Evolutionary conservation across 768 basidiomycete species (phyloP).

Genomic region (Phylloporus arenicola): DNA sequence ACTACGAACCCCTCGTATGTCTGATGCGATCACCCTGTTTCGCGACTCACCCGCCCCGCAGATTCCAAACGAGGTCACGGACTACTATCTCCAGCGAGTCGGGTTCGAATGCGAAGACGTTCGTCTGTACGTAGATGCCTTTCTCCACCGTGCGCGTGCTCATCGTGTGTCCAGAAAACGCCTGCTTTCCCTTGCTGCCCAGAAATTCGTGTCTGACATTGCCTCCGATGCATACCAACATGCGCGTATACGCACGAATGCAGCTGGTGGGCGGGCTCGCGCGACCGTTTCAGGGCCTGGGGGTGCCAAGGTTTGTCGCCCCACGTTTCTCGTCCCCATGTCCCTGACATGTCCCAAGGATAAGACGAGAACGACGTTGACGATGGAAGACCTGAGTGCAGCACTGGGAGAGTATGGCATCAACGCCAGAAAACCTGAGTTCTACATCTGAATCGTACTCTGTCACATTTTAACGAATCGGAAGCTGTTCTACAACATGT

Average conservation of each 20-base stretch:
- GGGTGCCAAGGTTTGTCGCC: constrained; percentile 52
- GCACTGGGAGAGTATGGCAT: constrained; percentile 96
- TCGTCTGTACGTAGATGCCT: constrained; percentile 58
- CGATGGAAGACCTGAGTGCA: constrained; percentile 94
- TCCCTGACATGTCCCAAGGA: constrained; percentile 43
- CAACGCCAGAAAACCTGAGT: constrained; percentile 89
- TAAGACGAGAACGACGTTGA: constrained; percentile 88
- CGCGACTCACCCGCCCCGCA: constrained; percentile 27
- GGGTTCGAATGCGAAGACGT: constrained; percentile 96
- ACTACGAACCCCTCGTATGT: constrained; percentile 89
- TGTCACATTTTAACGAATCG: constrained; percentile 1
- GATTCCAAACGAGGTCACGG: constrained; percentile 97
- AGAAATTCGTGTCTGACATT: constrained; percentile 97
- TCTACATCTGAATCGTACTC: constrained; percentile 57
- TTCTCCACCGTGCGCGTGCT: not conserved
- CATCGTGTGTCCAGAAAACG: constrained; percentile 61
- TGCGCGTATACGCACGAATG: constrained; percentile 91
- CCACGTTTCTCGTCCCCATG: constrained; percentile 2
- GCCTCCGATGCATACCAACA: constrained; percentile 96
- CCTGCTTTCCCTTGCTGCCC: constrained; percentile 89
- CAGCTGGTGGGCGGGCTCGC: constrained; percentile 65
- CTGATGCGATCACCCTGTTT: not conserved
- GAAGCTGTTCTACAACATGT: not conserved
- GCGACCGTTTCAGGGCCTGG: constrained; percentile 51
- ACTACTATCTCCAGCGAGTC: constrained; percentile 92